Percentiles rank a stretch among this genome's conserved stretches.
Conservation (phyloP, 441 rosid species). For the Corymbia calophylla region DNA sequence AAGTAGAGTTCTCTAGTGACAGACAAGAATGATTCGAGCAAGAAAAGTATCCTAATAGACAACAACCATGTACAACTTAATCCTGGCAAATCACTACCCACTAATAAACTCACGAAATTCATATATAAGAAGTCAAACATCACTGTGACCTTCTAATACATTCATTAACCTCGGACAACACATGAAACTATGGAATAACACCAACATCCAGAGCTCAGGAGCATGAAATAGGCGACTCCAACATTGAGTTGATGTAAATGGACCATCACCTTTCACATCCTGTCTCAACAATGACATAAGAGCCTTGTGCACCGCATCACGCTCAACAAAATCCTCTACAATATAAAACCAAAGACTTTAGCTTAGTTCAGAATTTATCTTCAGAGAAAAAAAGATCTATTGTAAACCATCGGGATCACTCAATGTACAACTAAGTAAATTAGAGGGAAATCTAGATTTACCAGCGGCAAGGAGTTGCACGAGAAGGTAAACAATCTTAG, state of each 20-base stretch:
- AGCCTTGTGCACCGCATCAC: slow-evolving; percentile 97
- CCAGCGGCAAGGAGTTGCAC: slow-evolving; percentile 76
- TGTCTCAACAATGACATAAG: slow-evolving; percentile 91
- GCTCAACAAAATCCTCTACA: slow-evolving; percentile 83
- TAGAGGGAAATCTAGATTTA: slow-evolving; percentile 12
- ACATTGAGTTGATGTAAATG: background rate
- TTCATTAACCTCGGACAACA: background rate
- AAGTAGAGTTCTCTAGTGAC: background rate
- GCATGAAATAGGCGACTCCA: background rate
- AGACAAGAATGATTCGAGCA: background rate
- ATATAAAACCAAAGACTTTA: slow-evolving; percentile 1
- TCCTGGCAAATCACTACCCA: background rate
- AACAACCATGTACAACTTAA: background rate
- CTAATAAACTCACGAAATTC: background rate
- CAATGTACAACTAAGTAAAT: background rate
- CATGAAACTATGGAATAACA: background rate
- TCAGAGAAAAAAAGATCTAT: background rate
- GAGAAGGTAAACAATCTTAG: slow-evolving; percentile 83
- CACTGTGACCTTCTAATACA: background rate
- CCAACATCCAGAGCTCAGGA: background rate
- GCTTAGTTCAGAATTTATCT: background rate
- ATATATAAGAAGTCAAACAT: background rate
- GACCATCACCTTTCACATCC: slow-evolving; percentile 82
- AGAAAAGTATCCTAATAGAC: background rate
- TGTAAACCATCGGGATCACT: background rate